phyloP scores from a whole-genome alignment of 2,329 filamentous ascomycete genomes.

The Curvularia sp. region DNA sequence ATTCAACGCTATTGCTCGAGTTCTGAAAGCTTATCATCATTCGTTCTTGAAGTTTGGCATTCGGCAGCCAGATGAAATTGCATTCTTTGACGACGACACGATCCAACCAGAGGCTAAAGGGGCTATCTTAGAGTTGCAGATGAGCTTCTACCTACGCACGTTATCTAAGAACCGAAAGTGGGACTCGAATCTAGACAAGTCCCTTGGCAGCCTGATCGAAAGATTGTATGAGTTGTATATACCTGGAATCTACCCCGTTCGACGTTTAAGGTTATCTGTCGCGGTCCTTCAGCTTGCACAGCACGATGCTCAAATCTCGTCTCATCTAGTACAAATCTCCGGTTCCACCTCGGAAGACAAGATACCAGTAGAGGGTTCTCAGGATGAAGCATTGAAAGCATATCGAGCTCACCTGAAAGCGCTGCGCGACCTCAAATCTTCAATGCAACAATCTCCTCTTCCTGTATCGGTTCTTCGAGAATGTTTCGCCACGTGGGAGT shows the following conservation, averaged over 20 bases:
- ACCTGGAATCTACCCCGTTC: slow-evolving; percentile 39
- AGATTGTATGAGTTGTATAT: slow-evolving; percentile 41
- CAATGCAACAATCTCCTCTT: slow-evolving; percentile 50
- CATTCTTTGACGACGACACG: slow-evolving; percentile 46
- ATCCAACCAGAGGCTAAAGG: slow-evolving; percentile 43
- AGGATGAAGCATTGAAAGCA: slow-evolving; percentile 44
- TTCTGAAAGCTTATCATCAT: slow-evolving; percentile 66
- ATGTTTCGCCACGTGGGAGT: slow-evolving; percentile 49
- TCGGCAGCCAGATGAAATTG: slow-evolving; percentile 60
- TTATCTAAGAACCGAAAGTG: slow-evolving; percentile 42
- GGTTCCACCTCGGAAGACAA: slow-evolving; percentile 6
- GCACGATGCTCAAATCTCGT: slow-evolving; percentile 66
- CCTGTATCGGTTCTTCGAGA: slow-evolving; percentile 35
- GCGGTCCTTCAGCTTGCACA: slow-evolving; percentile 53
- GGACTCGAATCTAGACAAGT: slow-evolving; percentile 35
- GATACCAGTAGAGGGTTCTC: slow-evolving; percentile 12
- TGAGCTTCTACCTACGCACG: slow-evolving; percentile 41
- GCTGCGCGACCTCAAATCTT: slow-evolving; percentile 50
- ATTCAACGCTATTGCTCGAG: slow-evolving; percentile 63
- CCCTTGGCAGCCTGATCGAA: slow-evolving; percentile 30
- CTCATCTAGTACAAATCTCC: slow-evolving; percentile 18
- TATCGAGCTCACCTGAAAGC: slow-evolving; percentile 49
- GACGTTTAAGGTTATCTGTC: slow-evolving; percentile 37
- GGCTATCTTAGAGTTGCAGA: slow-evolving; percentile 53
- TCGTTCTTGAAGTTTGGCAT: slow-evolving; percentile 53